Conservation (phyloP, 225 moss, liverwort and hornwort genomes). For the Polytrichum formosum region DNA sequence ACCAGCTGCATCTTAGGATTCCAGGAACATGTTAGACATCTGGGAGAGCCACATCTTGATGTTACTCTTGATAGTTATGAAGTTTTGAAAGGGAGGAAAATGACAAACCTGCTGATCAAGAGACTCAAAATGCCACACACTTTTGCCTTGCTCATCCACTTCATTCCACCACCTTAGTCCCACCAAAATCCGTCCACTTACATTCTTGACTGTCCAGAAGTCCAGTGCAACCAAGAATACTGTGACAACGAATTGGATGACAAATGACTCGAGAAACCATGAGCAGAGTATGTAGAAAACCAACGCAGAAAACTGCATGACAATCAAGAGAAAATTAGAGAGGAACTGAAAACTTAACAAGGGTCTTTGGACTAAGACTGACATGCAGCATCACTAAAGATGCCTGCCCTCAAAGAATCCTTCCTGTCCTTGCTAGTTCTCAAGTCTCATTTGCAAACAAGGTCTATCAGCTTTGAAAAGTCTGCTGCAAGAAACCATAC, state of each 20-base stretch:
- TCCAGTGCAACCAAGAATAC: conserved; percentile 87
- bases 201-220: conserved; percentile 99
- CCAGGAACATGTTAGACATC: background rate
- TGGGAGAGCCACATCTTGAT: background rate
- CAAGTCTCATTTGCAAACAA: no score
- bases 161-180: conserved; percentile 99
- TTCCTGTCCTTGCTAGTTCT: no score
- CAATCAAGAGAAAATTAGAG: conserved; percentile 4
- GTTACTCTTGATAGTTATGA: no score
- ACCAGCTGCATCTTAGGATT: background rate
- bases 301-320: conserved; percentile 61
- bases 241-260: conserved; percentile 96
- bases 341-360: background rate
- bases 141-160: conserved; percentile 78
- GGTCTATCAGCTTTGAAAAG: background rate
- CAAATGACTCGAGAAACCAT: conserved; percentile 68
- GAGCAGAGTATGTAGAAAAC: conserved; percentile 78
- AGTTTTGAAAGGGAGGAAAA: background rate
- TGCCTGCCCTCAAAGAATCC: no score
- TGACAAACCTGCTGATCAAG: conserved; percentile 77
- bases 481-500: background rate
- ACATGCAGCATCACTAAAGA: background rate
- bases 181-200: conserved; percentile 94
- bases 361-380: background rate
- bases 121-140: conserved; percentile 98